Evolutionary conservation across 345 rosid species (phyloP), one percentile per base, ranked within the genome.

Genomic region (Citrus glauca): DNA sequence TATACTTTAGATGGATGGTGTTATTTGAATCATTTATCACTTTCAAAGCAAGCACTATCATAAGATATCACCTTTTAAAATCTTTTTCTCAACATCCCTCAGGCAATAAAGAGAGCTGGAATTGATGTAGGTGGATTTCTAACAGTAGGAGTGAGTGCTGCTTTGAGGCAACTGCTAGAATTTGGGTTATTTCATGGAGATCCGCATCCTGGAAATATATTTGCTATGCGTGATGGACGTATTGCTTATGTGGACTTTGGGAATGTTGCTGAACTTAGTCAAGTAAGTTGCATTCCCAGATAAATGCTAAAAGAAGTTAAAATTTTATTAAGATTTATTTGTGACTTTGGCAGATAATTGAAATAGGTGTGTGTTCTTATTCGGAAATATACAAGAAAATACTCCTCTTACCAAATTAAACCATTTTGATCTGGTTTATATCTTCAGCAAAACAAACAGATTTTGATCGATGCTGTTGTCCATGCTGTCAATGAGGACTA

Each of bases 401-500:
- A 11, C 9, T 1, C 60, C 5, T 27, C 28, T 27, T 14, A 27
- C 16, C 24, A 50, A 48, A 50, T 45, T 48, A 14, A 48, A 28
- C 8, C 32, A 35, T 35, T 32, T 61, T 82, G 61, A 75, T 79
- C 17, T 75, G 64, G 57, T 74, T 71, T 71, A 55, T 69, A 65
- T 76, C 30, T 89, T 87, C 94, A 95, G 99, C 98, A 88, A 95
- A 95, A 93, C 83, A 93, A 95, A 88, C 98, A 95, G 90, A 90
- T 95, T 74, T 81, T 95, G 83, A 95, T 95, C 53, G 99, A 95
- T 87, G 99, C 99, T 82, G 97, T 93, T 50, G 98, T 95, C 65
- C 99, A 93, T 86, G 99, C 99, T 87, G 98, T 95, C 60, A 95
- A 93, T 79, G 99, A 93, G 86, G 99, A 95, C 87, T 95, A 93